Base-by-base conservation (phyloP, 192 early-diverging fungal genomes). In the Podila epigama region DNA sequence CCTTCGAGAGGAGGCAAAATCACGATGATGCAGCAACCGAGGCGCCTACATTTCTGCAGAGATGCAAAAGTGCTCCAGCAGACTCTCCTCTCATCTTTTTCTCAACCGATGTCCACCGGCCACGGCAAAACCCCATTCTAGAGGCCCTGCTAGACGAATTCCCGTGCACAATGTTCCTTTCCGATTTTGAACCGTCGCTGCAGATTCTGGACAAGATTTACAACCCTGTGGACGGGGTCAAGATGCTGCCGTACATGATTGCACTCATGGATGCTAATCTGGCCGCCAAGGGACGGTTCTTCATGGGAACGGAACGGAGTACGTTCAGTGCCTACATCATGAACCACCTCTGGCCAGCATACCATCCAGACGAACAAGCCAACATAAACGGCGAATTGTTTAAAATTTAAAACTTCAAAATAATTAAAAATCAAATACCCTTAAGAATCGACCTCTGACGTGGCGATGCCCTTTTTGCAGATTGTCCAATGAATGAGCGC, bases 91-190 rank as follows among this genome's bases (percentile, higher is more conserved):
- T 86, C 53, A 37, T 84, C 10, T 86, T 81, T 56, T 68, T 86
- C 57, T 82, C 85, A 15, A 86, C 85, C 7, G 85, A 86, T 68
- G 77, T 75, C 9, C 62, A 51, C 41, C 41, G 79, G 1, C 80
- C 85, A 3, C 72, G 80, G 11, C 25, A 63, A 12, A 37, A 79
- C 11, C 57, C 56, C 6, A 35, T 68, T 7, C 37, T 87, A 4
- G 50, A 59, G 0, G 52, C 69, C 0, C 57, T 71, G 34, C 67
- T 77, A 36, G 42, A 57, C 12, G 60, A 63, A 15, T 81, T 71
- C 55, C 83, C 83, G 18, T 84, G 83, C 41, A 70, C 78, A 2
- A 62, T 84, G 42, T 79, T 79, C 6, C 39, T 84, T 2, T 67
- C 67, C 10, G 83, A 84, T 57, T 68, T 77, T 28, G 25, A 28